A percentile compares a stretch with the other conserved stretches of the same genome.
These are phyloP conservation scores for Diaporthe vaccinii DNA, from an alignment of 2,329 filamentous ascomycete genomes.

Conservation along the genomic window DNA sequence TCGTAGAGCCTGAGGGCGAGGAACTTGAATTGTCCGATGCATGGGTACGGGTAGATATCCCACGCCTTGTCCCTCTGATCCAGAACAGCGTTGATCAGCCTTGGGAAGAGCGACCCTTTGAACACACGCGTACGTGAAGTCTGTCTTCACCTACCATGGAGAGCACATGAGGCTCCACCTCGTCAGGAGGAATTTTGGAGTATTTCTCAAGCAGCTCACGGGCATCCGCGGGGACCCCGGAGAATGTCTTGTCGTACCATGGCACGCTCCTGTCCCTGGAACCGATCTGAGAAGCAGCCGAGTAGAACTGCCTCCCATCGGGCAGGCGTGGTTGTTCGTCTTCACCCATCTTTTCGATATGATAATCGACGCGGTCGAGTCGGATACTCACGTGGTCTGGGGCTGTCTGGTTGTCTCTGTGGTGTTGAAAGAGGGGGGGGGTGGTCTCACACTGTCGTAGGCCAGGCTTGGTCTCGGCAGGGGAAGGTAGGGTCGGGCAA, in stretches of 20 bases:
- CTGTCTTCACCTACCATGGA: constrained; percentile 35
- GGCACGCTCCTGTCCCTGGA: constrained; percentile 23
- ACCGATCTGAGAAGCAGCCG: constrained; percentile 8
- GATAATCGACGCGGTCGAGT: neutral
- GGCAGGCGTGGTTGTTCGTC: neutral
- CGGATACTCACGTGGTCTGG: neutral
- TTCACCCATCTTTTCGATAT: neutral
- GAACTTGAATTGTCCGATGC: constrained; percentile 56
- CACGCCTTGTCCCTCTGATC: constrained; percentile 54
- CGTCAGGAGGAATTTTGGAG: constrained; percentile 42
- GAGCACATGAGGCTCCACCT: constrained; percentile 44
- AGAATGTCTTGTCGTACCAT: constrained; percentile 34
- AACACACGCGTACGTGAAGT: rapidly evolving
- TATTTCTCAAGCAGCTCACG: constrained; percentile 44
- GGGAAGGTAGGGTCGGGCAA: neutral
- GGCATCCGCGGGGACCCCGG: constrained; percentile 27
- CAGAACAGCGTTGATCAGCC: neutral
- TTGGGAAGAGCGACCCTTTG: neutral
- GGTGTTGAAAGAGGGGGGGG: neutral
- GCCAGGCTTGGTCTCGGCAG: neutral
- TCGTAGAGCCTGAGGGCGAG: constrained; percentile 52
- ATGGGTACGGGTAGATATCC: constrained; percentile 54
- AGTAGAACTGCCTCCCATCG: neutral
- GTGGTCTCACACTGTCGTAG: neutral
- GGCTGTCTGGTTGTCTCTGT: neutral